A percentile compares a stretch with the other conserved stretches of the same genome.
Conservation (phyloP, 345 rosid species). For the Adansonia digitata region DNA sequence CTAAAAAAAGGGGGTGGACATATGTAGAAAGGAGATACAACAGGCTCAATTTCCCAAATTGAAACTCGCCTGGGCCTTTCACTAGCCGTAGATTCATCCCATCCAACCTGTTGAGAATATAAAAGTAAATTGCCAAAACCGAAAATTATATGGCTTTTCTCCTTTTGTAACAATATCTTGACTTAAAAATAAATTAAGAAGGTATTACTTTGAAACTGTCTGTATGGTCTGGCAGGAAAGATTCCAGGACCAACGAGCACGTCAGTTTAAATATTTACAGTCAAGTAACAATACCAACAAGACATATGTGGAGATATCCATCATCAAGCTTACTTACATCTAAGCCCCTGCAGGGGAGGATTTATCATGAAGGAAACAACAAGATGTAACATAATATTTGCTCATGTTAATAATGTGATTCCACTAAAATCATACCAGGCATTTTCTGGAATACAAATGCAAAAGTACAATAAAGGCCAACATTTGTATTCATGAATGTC, state of each 20-base stretch:
- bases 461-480: background rate
- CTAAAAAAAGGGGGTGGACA: slow-evolving; percentile 97
- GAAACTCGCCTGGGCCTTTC: slow-evolving; percentile 88
- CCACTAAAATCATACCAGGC: background rate
- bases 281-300: background rate
- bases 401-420: background rate
- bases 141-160: background rate
- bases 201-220: background rate
- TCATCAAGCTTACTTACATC: background rate
- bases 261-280: background rate
- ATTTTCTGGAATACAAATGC: background rate
- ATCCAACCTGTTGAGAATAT: slow-evolving; percentile 63
- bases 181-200: background rate
- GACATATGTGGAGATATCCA: background rate
- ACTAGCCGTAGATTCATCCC: slow-evolving; percentile 97
- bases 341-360: background rate
- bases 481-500: background rate
- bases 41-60: slow-evolving; percentile 93
- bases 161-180: background rate
- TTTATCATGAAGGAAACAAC: background rate
- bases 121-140: background rate
- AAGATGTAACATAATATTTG: background rate
- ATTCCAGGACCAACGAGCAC: background rate
- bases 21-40: slow-evolving; percentile 85
- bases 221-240: background rate